These are phyloP conservation scores for Quillaja saponaria DNA, from an alignment of 306 rosid genomes.

Conservation along the genomic window DNA sequence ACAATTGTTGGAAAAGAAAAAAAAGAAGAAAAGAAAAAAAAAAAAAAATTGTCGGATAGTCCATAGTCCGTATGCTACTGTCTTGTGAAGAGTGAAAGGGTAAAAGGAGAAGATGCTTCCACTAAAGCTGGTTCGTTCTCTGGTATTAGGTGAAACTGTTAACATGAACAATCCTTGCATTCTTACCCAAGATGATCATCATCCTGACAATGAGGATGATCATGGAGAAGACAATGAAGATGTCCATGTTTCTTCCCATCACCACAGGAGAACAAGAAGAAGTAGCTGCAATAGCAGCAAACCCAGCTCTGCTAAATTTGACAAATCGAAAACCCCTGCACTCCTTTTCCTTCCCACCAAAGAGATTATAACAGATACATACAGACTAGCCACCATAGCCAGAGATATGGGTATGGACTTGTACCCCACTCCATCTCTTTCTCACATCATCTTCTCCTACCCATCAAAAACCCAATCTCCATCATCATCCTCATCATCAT, in stretches of 20 bases:
- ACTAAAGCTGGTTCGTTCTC: constrained; percentile 66
- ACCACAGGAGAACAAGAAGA: constrained; percentile 15
- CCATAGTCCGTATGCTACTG: no score
- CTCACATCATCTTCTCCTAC: constrained; percentile 61
- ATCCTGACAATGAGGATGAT: not conserved
- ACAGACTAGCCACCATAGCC: constrained; percentile 61
- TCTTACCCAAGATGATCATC: constrained; percentile 19
- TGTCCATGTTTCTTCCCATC: not conserved
- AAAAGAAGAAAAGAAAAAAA: no score
- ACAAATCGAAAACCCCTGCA: constrained; percentile 38
- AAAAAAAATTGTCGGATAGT: no score
- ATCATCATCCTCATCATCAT: constrained; percentile 34
- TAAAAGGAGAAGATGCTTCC: constrained; percentile 55
- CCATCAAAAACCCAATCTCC: constrained; percentile 34
- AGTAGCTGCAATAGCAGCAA: constrained; percentile 8
- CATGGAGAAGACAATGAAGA: not conserved
- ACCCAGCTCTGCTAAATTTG: not conserved
- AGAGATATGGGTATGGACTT: constrained; percentile 61
- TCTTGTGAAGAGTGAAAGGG: constrained; percentile 16
- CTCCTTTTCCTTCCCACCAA: constrained; percentile 57
- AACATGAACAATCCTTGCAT: constrained; percentile 41
- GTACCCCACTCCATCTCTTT: constrained; percentile 63
- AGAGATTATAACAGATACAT: constrained; percentile 53
- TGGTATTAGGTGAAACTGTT: constrained; percentile 54
- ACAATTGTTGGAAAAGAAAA: no score